Base-by-base conservation (phyloP, 75 land plant species). In the Chamaecyparis obtusa region DNA sequence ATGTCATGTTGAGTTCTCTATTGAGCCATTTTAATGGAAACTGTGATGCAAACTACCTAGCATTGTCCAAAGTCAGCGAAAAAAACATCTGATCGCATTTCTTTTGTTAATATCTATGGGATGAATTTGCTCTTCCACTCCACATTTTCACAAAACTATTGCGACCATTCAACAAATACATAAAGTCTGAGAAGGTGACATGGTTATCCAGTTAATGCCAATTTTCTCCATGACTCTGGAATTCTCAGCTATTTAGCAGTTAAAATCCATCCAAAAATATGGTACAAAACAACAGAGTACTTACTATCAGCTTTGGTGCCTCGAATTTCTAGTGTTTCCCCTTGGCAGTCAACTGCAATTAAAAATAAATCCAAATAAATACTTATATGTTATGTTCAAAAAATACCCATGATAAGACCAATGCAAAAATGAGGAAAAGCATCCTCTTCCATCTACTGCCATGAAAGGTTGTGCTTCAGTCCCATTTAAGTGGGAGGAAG, bases 401-500 rank as follows among this genome's bases (percentile, higher is more conserved):
- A 72, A 32, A 10, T 10, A 0, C 15, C 33, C 76, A 32, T 33
- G 76, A 33, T 24, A 46, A 55, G 85, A 55, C 39, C 85, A 35
- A 46, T 84, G 43, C 37, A 36, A 16, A 81, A 24, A n/a, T 11
- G 54, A 46, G 83, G 33, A 35, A 35, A 54, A 21, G 14, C 9
- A 32, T 11, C n/a, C 19, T 84, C 85, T 84, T 54, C 64, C 64
- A 32, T 56, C 24, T 9, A 8, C 85, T 84, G 27, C 67, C 41
- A 55, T 56, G 5, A 86, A 44, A 72, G 39, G 75, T 27, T 39
- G 75, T 36, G 85, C 87, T 57, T 87, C 94, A 1, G 88, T 95
- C 75, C 93, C 96, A 56, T 94, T 92, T 67, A 84, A 92, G 49
- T 96, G 94, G 98, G 98, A 96, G 85, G 91, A 88, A 36, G 90